phyloP scores from a whole-genome alignment of 2,329 filamentous ascomycete genomes.

The Diaporthe capsici region DNA sequence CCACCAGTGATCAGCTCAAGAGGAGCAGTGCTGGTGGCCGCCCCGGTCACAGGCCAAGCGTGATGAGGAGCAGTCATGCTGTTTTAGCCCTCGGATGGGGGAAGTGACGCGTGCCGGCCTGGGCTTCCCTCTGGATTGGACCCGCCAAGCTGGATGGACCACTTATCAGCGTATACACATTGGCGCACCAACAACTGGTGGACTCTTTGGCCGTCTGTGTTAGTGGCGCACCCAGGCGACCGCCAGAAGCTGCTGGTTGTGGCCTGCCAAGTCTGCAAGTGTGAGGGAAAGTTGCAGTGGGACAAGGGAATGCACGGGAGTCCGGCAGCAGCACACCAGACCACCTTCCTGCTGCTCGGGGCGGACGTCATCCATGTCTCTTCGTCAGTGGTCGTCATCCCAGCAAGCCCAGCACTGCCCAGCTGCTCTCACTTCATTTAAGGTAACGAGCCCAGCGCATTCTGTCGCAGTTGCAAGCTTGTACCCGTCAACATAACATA shows the following conservation, averaged over 20 bases:
- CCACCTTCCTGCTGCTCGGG: background rate
- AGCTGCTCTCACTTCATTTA: slow-evolving; percentile 14
- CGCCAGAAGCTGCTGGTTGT: background rate
- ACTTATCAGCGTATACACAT: background rate
- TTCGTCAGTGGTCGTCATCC: slow-evolving; percentile 27
- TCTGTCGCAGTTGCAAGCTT: background rate
- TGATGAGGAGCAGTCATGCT: slow-evolving; percentile 19
- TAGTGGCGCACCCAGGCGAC: background rate
- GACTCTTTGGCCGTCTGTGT: background rate
- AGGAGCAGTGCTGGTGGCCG: background rate
- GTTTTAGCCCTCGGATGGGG: slow-evolving; percentile 28
- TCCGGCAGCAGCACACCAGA: slow-evolving; percentile 20
- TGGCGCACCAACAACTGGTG: background rate
- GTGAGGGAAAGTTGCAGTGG: slow-evolving; percentile 6
- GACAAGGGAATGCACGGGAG: slow-evolving; percentile 12
- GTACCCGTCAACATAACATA: background rate
- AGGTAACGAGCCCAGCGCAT: slow-evolving; percentile 12
- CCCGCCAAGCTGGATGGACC: background rate
- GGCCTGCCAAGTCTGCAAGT: slow-evolving; percentile 23
- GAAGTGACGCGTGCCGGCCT: slow-evolving; percentile 16
- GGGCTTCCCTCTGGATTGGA: background rate
- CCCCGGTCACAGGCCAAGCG: slow-evolving; percentile 6
- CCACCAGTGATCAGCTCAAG: slow-evolving; percentile 27
- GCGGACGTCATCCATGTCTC: slow-evolving; percentile 28
- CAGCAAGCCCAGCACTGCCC: slow-evolving; percentile 17